These are phyloP conservation scores for Tardiomyces blankii DNA, from an alignment of 1,139 yeast genomes.

Conservation along the genomic window DNA sequence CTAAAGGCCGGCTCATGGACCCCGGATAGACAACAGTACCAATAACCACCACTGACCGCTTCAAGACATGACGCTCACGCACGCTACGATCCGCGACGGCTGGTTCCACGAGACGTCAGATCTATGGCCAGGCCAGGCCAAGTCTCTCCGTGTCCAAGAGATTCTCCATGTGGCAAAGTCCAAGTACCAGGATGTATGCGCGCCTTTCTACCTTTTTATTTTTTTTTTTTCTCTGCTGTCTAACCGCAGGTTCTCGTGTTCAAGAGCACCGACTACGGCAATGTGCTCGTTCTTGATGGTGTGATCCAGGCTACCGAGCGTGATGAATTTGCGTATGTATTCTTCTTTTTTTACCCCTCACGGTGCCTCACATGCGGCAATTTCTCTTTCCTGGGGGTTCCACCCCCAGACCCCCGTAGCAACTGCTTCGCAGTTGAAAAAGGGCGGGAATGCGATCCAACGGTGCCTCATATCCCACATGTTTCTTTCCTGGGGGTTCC, in stretches of 20 bases:
- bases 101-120: slow-evolving; percentile 88
- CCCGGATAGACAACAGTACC: not conserved
- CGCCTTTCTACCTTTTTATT: slow-evolving; percentile 3
- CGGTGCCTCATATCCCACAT: too few relatives aligned
- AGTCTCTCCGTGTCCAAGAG: slow-evolving; percentile 73
- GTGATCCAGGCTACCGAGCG: slow-evolving; percentile 90
- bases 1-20: not conserved
- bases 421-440: too few relatives aligned
- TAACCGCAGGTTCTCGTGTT: slow-evolving; percentile 46
- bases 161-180: slow-evolving; percentile 73
- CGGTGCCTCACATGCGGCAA: too few relatives aligned
- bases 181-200: slow-evolving; percentile 60
- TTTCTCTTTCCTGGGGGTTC: too few relatives aligned
- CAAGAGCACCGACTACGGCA: slow-evolving; percentile 80
- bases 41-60: not conserved
- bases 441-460: too few relatives aligned
- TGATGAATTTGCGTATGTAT: slow-evolving; percentile 61
- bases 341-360: too few relatives aligned
- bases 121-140: slow-evolving; percentile 93
- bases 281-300: slow-evolving; percentile 82
- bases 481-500: too few relatives aligned
- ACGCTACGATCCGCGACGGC: slow-evolving; percentile 39
- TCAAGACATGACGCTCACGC: slow-evolving; percentile 1
- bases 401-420: too few relatives aligned
- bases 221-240: not conserved